Evolutionary conservation across 192 early-diverging fungal genomes (phyloP).

Genomic region (Coemansia sp.): DNA sequence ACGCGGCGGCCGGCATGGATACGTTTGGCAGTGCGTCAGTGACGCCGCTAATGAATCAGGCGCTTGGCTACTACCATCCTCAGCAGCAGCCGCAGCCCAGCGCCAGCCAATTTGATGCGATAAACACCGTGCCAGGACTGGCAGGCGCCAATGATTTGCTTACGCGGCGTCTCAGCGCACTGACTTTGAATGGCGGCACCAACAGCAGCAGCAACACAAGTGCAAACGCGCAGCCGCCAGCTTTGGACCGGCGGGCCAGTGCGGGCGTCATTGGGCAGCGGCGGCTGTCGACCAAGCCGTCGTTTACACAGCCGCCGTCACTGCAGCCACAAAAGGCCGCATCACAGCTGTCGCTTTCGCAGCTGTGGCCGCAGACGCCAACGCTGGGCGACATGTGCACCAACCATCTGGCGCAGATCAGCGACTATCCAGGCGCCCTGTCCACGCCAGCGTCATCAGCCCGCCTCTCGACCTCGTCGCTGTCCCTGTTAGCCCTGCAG

Average conservation of each 20-base stretch:
- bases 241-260: slow-evolving; percentile 43
- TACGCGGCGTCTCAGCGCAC: slow-evolving; percentile 46
- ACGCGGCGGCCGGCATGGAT: slow-evolving; percentile 22
- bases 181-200: slow-evolving; percentile 22
- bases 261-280: slow-evolving; percentile 54
- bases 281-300: slow-evolving; percentile 45
- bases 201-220: slow-evolving; percentile 9
- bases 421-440: slow-evolving; percentile 27
- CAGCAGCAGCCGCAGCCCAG: slow-evolving; percentile 4
- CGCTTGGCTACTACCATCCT: slow-evolving; percentile 11
- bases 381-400: slow-evolving; percentile 9
- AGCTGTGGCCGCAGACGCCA: slow-evolving; percentile 35
- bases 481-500: slow-evolving; percentile 35
- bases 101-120: slow-evolving; percentile 7
- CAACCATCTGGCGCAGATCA: slow-evolving; percentile 10
- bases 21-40: slow-evolving; percentile 15
- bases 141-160: slow-evolving; percentile 40
- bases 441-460: slow-evolving; percentile 48
- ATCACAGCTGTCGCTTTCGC: slow-evolving; percentile 44
- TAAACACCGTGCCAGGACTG: background rate
- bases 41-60: slow-evolving; percentile 4
- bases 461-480: slow-evolving; percentile 40
- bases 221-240: slow-evolving; percentile 8
- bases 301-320: slow-evolving; percentile 27
- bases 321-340: slow-evolving; percentile 28